Base-by-base conservation (phyloP, 31 red algal genomes). In the Porphyra umbilicalis region DNA sequence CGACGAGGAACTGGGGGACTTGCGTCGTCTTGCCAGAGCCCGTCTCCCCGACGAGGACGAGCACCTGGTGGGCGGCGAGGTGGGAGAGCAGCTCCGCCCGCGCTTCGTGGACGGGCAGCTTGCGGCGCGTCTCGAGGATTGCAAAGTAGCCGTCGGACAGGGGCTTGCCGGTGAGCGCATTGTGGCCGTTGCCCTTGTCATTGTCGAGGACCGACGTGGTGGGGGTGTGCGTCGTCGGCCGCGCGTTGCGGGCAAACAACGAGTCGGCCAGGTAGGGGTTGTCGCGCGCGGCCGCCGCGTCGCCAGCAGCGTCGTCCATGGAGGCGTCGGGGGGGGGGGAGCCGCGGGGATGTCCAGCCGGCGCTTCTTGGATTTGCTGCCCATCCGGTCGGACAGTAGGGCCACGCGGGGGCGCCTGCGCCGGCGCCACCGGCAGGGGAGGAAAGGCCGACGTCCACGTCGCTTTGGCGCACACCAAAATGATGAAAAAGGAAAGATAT, bases 21-120 rank as follows among this genome's bases (percentile, higher is more conserved):
- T 99, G 97, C 13, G 97, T 99, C 14, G 93, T 94, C 85, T 99
- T 99, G 16, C 97, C 97, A 30, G 97, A 99, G 30, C 97, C 97
- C 30, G 97, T 99, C 83, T 99, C 94, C 31, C 97, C 97, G 8
- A 92, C 91, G 11, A 99, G 38, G 4, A 99, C 85, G 38, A 96
- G 85, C 33, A 99, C 97, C 38, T 88, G 84, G 76, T 89, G 80
- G 4, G 86, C 78, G n/a, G 32, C 30, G 8, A 96, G 75, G 18
- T 76, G 79, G 20, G 88, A 44, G 1, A 99, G 85, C 6, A 99
- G 85, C 35, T 76, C 76, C 31, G 81, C 39, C 16, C 88, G 85
- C 30, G 76, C 39, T 29, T 90, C 90, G 38, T 84, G 82, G 18
- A 99, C 87, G 10, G 97, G 97, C 7, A 95, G 89, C 32, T 76